phyloP scores from a whole-genome alignment of 2,329 filamentous ascomycete species.

The Alternaria dauci region DNA sequence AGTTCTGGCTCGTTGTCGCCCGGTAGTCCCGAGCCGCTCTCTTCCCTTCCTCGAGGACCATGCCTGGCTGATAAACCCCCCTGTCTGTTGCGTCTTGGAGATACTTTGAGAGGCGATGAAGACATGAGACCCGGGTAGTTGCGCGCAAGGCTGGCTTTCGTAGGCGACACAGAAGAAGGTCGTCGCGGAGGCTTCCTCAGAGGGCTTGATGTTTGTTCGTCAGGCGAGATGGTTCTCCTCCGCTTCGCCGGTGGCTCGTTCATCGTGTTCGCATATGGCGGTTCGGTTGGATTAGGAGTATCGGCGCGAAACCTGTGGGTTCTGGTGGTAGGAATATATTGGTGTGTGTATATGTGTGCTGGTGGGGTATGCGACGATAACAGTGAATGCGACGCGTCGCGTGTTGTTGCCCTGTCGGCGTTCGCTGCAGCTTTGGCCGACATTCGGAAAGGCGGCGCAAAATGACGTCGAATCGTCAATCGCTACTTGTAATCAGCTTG shows the following conservation, averaged over 20 bases:
- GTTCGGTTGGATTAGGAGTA: neutral
- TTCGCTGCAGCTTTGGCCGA: slow-evolving; percentile 39
- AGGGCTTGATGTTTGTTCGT: slow-evolving; percentile 34
- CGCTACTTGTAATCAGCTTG: slow-evolving; percentile 21
- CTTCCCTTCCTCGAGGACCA: slow-evolving; percentile 8
- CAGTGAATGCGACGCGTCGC: slow-evolving; percentile 39
- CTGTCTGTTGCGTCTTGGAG: slow-evolving; percentile 15
- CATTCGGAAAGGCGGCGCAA: slow-evolving; percentile 33
- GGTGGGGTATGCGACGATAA: slow-evolving; percentile 13
- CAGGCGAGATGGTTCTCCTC: slow-evolving; percentile 44
- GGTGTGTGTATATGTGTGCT: neutral
- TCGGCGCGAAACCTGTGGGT: neutral
- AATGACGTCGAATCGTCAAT: slow-evolving; percentile 43
- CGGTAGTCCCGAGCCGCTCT: slow-evolving; percentile 12
- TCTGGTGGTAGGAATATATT: slow-evolving; percentile 4
- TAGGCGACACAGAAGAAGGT: slow-evolving; percentile 52
- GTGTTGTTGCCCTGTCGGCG: slow-evolving; percentile 35
- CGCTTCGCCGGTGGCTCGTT: slow-evolving; percentile 47
- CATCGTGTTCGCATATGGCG: slow-evolving; percentile 27
- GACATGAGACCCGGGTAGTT: slow-evolving; percentile 47
- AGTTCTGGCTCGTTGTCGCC: slow-evolving; percentile 27
- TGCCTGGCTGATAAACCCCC: slow-evolving; percentile 20
- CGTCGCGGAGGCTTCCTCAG: slow-evolving; percentile 44
- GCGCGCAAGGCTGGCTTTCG: slow-evolving; percentile 51
- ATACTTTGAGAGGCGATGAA: slow-evolving; percentile 17